phyloP scores from a whole-genome alignment of 106 monocot species.

The Platanthera zijinensis region DNA sequence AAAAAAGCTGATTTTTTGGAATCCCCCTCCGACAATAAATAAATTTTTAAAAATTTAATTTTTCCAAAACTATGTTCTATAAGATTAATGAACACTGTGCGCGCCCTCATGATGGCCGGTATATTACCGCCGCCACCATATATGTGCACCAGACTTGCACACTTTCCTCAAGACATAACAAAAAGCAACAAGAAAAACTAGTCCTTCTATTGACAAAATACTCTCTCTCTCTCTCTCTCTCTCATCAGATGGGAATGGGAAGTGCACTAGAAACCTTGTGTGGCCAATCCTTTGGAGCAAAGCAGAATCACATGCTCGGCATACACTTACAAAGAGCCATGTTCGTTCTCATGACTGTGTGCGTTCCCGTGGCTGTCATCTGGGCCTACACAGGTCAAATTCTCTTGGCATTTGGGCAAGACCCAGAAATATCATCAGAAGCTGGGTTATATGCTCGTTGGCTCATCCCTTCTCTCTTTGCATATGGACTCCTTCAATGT shows the following conservation, averaged over 20 bases:
- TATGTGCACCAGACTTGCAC: no score
- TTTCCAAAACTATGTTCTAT: no score
- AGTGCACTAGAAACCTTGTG: background rate
- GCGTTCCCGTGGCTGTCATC: background rate
- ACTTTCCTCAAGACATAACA: no score
- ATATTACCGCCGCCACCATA: no score
- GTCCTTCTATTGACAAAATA: no score
- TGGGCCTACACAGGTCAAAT: background rate
- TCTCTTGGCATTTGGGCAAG: background rate
- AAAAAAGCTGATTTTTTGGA: no score
- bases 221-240: no score
- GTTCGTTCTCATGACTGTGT: background rate
- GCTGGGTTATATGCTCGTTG: slow-evolving; percentile 19
- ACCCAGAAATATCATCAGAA: background rate
- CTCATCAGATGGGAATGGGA: background rate
- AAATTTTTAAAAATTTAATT: no score
- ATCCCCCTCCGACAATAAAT: no score
- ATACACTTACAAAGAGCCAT: slow-evolving; percentile 4
- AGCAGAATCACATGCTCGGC: slow-evolving; percentile 4
- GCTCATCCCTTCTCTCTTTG: slow-evolving; percentile 44
- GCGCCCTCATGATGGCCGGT: no score
- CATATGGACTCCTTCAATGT: slow-evolving; percentile 27
- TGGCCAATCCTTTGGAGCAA: slow-evolving; percentile 9
- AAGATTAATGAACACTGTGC: no score
- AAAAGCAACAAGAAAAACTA: no score